Evolutionary conservation across 2,329 filamentous ascomycete genomes (phyloP), one percentile per base, ranked within the genome.

Genomic region (Exophiala dermatitidis): DNA sequence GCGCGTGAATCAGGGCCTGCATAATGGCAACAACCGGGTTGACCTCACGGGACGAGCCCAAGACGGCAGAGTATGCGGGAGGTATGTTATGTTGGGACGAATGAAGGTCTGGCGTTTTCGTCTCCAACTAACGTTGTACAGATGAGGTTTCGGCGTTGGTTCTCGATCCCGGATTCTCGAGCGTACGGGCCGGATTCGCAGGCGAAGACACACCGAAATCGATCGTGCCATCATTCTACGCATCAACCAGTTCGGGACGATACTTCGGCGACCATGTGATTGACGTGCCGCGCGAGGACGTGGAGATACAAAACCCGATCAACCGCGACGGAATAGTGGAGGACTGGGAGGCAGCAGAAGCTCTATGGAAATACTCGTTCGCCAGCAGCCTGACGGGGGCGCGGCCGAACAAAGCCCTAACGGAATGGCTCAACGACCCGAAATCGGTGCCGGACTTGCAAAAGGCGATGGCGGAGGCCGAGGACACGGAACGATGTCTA

Each of bases 121-220:
- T 19, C 19, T 19, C 19, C 19, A 19, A 19, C 42, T 45, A 32
- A 45, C 29, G 10, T 31, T 32, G 6, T 3, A 32, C 10, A 95
- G 93, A 98, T 77, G 93, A 98, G 76, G 90, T 98, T 61, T 94
- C 90, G 34, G 94, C 94, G 48, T 86, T 98, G 63, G 88, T 98
- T 36, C 88, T 98, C 67, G 93, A 98, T 68, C 88, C 93, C 2
- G 93, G 94, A 58, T 96, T 90, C 74, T 88, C 87, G 67, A 85
- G 83, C 63, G 90, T 88, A 38, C 90, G 94, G 72, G 93, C 90
- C 56, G 93, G 93, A 54, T 98, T 97, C 67, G 94, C 94, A 8
- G 93, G 94, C 67, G 94, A 98, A 80, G 93, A 98, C 73, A 86
- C 90, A 0, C 93, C 93, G 63, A 97, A 97, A 75, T 90, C 88